Base-by-base conservation (phyloP, 768 basidiomycete genomes). In the Collybia sp. region DNA sequence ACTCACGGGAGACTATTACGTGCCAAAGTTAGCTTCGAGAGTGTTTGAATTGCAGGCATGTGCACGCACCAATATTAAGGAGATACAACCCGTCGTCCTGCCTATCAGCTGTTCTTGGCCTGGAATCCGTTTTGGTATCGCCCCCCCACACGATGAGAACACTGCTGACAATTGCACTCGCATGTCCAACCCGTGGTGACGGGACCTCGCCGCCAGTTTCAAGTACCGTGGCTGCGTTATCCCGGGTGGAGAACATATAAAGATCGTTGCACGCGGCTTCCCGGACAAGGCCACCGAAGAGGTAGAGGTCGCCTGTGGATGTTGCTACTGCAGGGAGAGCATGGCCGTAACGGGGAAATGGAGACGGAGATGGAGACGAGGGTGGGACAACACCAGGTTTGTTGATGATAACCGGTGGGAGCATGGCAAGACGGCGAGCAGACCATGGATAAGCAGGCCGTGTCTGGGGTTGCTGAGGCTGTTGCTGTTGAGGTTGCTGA, bases 141-240 rank as follows among this genome's bases (percentile, higher is more conserved):
- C 95, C 96, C 30, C 96, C 96, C 96, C 96, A 99, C 3, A 97
- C 86, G 49, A 98, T 88, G 49, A 99, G 73, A 42, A 97, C 95
- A 58, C 88, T 93, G 63, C 93, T 92, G 47, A 98, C 93, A 42
- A 97, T 81, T 5, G 95, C 95, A 63, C 88, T 87, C 2, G 93
- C 92, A 69, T 99, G 96, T 0, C 96, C 95, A n/a, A 98, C 94
- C 52, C 96, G 74, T 0, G 92, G 83, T 12, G 82, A 81, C 1
- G 96, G 96, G 6, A 88, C 70, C 56, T 94, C 91, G 4, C 96
- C 96, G 11, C 76, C 79, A 0, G 94, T 96, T 61, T 93, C 88
- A 30, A 97, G 69, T 10, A 93, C 75, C 10, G 82, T 83, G 6
- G 91, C 86, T 12, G 86, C 79, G 48, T 91, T 76, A 52, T 91